Evolutionary conservation across 2,329 filamentous ascomycete species (phyloP).

Genomic region (Cadophora malorum): DNA sequence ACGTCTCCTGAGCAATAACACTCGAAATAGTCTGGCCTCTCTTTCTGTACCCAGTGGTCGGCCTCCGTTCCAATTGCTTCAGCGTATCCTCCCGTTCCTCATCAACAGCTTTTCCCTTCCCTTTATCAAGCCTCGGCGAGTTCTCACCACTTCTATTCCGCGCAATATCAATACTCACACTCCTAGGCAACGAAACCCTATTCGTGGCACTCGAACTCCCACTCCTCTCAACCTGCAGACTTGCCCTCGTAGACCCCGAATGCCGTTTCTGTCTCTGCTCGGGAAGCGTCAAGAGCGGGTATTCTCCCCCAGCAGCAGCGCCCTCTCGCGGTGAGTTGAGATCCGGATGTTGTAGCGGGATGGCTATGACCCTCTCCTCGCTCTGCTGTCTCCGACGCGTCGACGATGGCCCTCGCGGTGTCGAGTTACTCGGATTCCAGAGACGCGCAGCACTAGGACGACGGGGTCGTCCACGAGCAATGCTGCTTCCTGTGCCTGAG

Average conservation of each 20-base stretch:
- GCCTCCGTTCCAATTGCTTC: slow-evolving; percentile 22
- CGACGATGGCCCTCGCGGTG: slow-evolving; percentile 45
- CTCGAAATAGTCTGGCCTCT: slow-evolving; percentile 30
- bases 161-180: slow-evolving; percentile 44
- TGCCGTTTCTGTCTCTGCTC: slow-evolving; percentile 61
- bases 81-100: slow-evolving; percentile 24
- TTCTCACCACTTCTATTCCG: slow-evolving; percentile 41
- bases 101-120: slow-evolving; percentile 41
- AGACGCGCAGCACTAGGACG: slow-evolving; percentile 50
- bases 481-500: slow-evolving; percentile 39
- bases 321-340: slow-evolving; percentile 38
- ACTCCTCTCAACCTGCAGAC: slow-evolving; percentile 55
- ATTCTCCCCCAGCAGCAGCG: slow-evolving; percentile 42
- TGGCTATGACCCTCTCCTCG: slow-evolving; percentile 37
- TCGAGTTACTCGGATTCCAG: slow-evolving; percentile 67
- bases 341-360: slow-evolving; percentile 44
- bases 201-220: slow-evolving; percentile 41
- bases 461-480: slow-evolving; percentile 35
- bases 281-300: slow-evolving; percentile 62
- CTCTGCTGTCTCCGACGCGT: slow-evolving; percentile 31
- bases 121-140: slow-evolving; percentile 39
- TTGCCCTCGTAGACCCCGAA: slow-evolving; percentile 51
- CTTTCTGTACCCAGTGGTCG: slow-evolving; percentile 30
- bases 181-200: slow-evolving; percentile 43
- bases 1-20: slow-evolving; percentile 19